phyloP scores from a whole-genome alignment of 169 alveolate species.

The Babesia sp. region DNA sequence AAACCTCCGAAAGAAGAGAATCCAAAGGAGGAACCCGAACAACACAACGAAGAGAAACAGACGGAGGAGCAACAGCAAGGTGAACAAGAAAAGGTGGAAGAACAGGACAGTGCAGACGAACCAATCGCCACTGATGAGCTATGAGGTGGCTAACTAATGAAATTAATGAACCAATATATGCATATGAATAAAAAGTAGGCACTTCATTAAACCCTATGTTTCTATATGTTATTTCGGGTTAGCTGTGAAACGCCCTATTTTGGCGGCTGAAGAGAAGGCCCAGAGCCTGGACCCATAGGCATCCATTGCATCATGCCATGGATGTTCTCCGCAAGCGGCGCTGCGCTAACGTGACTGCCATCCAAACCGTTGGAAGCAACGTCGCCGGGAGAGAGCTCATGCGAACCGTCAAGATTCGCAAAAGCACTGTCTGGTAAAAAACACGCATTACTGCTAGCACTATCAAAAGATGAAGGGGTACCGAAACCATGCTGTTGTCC shows the following conservation, averaged over 20 bases:
- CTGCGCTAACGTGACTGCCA: not conserved
- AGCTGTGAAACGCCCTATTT: constrained; percentile 1
- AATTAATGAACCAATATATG: too few species aligned
- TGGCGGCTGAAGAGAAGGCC: constrained; percentile 21
- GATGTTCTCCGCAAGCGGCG: constrained; percentile 7
- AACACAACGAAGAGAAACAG: not conserved
- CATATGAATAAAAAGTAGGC: not conserved
- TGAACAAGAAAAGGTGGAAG: not conserved
- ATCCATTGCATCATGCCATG: constrained; percentile 25
- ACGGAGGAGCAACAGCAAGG: not conserved
- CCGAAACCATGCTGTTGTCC: not conserved
- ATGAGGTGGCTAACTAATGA: too few species aligned
- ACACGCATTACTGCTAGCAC: not conserved
- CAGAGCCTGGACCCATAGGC: constrained; percentile 2
- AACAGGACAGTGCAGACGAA: not conserved
- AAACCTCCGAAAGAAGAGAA: not conserved
- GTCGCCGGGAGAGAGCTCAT: constrained; percentile 1
- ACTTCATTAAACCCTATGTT: constrained; percentile 1
- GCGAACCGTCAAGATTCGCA: constrained; percentile 9
- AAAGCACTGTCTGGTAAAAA: constrained; percentile 38
- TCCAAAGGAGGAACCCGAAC: not conserved
- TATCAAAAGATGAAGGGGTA: not conserved
- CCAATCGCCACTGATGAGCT: constrained; percentile 6
- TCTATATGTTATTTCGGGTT: not conserved
- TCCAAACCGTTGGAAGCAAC: not conserved